phyloP scores from a whole-genome alignment of 1,284 basidiomycete species.

The Puccinia polysora region DNA sequence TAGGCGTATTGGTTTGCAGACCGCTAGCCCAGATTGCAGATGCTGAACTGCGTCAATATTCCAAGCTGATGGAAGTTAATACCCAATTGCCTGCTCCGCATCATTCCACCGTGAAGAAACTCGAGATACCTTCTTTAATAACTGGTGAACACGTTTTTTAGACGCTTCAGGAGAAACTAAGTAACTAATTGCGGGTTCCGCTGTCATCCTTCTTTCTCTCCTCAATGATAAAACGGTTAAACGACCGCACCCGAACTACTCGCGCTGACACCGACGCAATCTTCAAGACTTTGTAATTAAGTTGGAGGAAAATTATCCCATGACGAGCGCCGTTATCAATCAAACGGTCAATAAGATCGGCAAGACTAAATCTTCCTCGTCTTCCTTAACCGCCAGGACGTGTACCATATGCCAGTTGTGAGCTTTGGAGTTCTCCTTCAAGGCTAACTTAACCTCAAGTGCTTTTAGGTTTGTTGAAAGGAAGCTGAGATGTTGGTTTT shows the following conservation, averaged over 20 bases:
- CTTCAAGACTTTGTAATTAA: conserved; percentile 27
- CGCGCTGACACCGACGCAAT: neutral
- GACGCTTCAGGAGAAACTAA: too few species aligned
- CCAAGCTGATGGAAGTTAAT: conserved; percentile 11
- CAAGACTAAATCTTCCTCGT: neutral
- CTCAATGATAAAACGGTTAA: conserved; percentile 11
- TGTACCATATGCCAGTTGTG: conserved; percentile 32
- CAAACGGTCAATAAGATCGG: conserved; percentile 38
- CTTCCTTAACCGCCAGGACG: neutral
- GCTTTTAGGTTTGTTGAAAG: neutral
- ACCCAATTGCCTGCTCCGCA: neutral
- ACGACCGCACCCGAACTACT: neutral
- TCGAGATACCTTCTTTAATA: neutral
- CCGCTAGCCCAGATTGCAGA: conserved; percentile 29
- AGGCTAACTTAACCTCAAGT: neutral
- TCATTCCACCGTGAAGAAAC: neutral
- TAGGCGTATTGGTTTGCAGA: conserved; percentile 38
- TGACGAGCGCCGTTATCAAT: conserved; percentile 40
- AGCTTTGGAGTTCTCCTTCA: neutral
- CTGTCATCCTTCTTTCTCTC: too few species aligned
- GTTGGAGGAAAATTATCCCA: conserved; percentile 34
- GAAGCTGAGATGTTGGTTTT: neutral
- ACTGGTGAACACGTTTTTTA: neutral
- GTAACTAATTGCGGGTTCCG: too few species aligned
- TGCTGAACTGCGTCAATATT: conserved; percentile 15